A percentile compares a stretch with the other conserved stretches of the same genome.
phyloP scores from a whole-genome alignment of 2,329 filamentous ascomycete genomes.

The Neonectria magnoliae region DNA sequence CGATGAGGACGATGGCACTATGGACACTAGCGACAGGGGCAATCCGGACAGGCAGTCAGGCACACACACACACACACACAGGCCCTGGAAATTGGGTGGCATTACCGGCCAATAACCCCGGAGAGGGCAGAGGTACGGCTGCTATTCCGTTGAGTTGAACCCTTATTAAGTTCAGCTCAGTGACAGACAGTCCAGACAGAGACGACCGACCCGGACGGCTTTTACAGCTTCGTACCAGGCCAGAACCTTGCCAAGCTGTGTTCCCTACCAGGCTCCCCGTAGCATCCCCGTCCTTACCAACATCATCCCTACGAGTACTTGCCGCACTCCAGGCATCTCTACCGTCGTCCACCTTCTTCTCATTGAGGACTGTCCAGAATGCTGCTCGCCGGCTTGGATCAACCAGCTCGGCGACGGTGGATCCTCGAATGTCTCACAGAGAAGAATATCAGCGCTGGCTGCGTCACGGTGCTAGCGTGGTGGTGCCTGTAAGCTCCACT shows the following conservation, averaged over 20 bases:
- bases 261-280: not conserved
- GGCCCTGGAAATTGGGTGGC: conserved; percentile 25
- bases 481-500: conserved; percentile 9
- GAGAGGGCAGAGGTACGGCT: not conserved
- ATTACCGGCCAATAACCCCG: conserved; percentile 14
- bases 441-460: conserved; percentile 7
- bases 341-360: not conserved
- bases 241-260: not conserved
- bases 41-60: conserved; percentile 13
- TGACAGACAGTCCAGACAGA: not conserved
- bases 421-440: conserved; percentile 33
- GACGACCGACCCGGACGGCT: not conserved
- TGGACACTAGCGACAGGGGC: conserved; percentile 13
- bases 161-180: not conserved
- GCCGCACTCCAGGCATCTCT: not conserved
- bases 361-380: conserved; percentile 1
- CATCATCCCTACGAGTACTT: not conserved
- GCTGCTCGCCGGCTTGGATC: conserved; percentile 10
- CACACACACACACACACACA: not conserved
- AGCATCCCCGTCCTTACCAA: conserved; percentile 1
- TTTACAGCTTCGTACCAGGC: not conserved
- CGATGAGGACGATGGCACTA: conserved; percentile 7
- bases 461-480: conserved; percentile 21
- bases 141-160: not conserved
- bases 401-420: conserved; percentile 22